These are phyloP conservation scores for Botrytis deweyae DNA, from an alignment of 2,329 filamentous ascomycete genomes.

Conservation along the genomic window DNA sequence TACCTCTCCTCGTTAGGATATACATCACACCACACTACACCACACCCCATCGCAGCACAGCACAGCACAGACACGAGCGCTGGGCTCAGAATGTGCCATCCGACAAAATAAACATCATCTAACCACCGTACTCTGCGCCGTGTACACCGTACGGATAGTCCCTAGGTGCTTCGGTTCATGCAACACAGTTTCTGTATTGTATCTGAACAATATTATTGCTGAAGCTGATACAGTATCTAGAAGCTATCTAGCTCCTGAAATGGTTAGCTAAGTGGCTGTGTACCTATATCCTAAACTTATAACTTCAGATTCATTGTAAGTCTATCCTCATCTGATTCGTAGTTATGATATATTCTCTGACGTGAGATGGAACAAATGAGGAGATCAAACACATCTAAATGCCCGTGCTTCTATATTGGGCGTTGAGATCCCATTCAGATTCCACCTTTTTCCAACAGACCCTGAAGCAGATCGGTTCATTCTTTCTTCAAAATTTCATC, in stretches of 20 bases:
- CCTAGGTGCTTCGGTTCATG: constrained; percentile 12
- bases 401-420: constrained; percentile 19
- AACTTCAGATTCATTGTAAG: constrained; percentile 15
- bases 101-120: neutral
- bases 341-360: constrained; percentile 14
- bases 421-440: neutral
- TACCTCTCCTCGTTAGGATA: neutral
- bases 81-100: constrained; percentile 9
- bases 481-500: constrained; percentile 18
- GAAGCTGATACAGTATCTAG: neutral
- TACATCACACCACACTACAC: neutral
- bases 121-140: neutral
- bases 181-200: constrained; percentile 14
- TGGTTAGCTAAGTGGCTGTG: constrained; percentile 8
- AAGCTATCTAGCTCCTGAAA: neutral
- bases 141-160: constrained; percentile 1
- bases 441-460: constrained; percentile 2
- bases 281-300: constrained; percentile 1
- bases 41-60: neutral
- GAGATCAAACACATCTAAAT: constrained; percentile 14
- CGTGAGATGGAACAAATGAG: constrained; percentile 21
- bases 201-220: constrained; percentile 9
- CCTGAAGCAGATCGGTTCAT: constrained; percentile 23
- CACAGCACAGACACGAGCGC: neutral
- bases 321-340: constrained; percentile 12